A percentile compares a stretch with the other conserved stretches of the same genome.
These are phyloP conservation scores for Penicillium digitatum DNA, from an alignment of 2,329 filamentous ascomycete genomes.

Conservation along the genomic window DNA sequence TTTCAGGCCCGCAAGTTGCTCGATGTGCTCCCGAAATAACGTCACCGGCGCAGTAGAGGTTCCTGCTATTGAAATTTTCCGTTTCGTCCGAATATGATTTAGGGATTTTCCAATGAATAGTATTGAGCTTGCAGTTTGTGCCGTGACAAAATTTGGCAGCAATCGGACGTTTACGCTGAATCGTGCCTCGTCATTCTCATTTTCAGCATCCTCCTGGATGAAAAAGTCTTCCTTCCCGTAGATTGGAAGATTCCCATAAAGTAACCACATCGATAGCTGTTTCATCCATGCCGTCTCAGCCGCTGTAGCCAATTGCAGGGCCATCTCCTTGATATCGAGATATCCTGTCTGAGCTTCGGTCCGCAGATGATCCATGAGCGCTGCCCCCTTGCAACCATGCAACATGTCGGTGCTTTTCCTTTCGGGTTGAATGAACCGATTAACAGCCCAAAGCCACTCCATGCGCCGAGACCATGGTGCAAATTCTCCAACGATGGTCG, in stretches of 20 bases:
- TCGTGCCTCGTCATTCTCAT: constrained; percentile 44
- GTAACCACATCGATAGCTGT: constrained; percentile 82
- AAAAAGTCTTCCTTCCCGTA: constrained; percentile 86
- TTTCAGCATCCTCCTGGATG: constrained; percentile 51
- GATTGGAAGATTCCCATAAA: constrained; percentile 78
- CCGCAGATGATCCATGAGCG: constrained; percentile 72
- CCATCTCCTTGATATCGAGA: constrained; percentile 73
- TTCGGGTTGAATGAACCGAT: constrained; percentile 61
- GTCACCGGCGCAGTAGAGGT: constrained; percentile 54
- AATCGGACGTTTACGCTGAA: constrained; percentile 59
- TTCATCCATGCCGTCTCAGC: constrained; percentile 90
- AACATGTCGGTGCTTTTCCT: constrained; percentile 27
- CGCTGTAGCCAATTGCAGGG: constrained; percentile 65
- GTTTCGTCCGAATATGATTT: constrained; percentile 67
- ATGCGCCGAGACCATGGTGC: constrained; percentile 79
- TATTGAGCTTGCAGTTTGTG: constrained; percentile 72
- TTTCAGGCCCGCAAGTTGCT: constrained; percentile 62
- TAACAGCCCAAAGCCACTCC: constrained; percentile 78
- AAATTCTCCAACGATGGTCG: constrained; percentile 77
- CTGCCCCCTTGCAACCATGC: constrained; percentile 60
- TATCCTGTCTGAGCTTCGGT: constrained; percentile 82
- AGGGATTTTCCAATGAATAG: constrained; percentile 87
- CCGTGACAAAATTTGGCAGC: constrained; percentile 74
- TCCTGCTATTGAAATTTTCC: constrained; percentile 33
- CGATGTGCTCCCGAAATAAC: constrained; percentile 41